Percentiles rank a stretch among this genome's conserved stretches.
Evolutionary conservation across 164 flowering plant genomes (phyloP).

Genomic region (Magnolia changhungtana): DNA sequence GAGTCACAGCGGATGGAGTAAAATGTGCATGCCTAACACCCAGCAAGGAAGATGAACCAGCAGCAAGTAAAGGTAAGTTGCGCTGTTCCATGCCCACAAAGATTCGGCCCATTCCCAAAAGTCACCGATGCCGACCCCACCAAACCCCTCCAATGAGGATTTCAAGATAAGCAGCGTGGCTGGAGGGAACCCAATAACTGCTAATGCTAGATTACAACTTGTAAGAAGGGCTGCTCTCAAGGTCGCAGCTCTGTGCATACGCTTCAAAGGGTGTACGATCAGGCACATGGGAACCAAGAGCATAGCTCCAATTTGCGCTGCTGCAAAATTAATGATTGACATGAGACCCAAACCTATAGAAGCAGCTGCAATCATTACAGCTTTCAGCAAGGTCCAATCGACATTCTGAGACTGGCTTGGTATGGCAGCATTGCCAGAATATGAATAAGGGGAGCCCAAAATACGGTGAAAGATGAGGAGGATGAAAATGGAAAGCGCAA

Average conservation of each 20-base stretch:
- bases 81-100: constrained; percentile 92
- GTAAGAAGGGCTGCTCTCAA: constrained; percentile 29
- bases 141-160: constrained; percentile 40
- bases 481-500: constrained; percentile 42
- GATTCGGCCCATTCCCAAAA: constrained; percentile 88
- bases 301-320: constrained; percentile 87
- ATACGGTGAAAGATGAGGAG: constrained; percentile 36
- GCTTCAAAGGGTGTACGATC: constrained; percentile 58
- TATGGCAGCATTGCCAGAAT: background rate
- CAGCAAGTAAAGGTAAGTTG: constrained; percentile 74
- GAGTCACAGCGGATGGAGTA: constrained; percentile 21
- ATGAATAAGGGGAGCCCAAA: constrained; percentile 38
- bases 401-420: constrained; percentile 20
- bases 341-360: constrained; percentile 76
- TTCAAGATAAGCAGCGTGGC: constrained; percentile 46
- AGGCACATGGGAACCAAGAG: constrained; percentile 79
- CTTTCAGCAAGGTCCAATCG: constrained; percentile 74
- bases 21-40: constrained; percentile 23
- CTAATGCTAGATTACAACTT: constrained; percentile 45
- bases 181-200: constrained; percentile 58
- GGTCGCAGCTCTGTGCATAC: constrained; percentile 27
- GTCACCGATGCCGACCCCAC: constrained; percentile 39
- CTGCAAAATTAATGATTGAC: constrained; percentile 91
- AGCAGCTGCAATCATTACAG: constrained; percentile 65
- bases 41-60: constrained; percentile 59